These are phyloP conservation scores for Stramenopiles sp. DNA, from an alignment of 352 stramenopile genomes.

Conservation along the genomic window DNA sequence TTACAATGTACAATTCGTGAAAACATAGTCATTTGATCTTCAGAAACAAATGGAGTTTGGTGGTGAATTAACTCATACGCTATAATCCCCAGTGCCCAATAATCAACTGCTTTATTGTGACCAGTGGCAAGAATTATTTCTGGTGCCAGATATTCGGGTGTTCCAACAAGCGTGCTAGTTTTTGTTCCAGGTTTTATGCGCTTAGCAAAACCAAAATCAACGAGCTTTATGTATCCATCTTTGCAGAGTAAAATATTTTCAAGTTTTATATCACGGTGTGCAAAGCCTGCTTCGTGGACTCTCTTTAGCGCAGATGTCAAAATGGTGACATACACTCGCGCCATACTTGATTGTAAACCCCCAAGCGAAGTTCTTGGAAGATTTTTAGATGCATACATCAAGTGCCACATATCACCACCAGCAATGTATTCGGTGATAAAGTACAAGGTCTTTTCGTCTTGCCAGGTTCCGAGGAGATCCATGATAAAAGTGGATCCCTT, in stretches of 20 bases:
- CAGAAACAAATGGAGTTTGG: not conserved
- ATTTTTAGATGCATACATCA: no score
- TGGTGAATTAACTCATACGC: conserved; percentile 2
- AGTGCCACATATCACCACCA: not conserved
- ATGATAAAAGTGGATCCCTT: no score
- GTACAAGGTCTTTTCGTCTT: conserved; percentile 2
- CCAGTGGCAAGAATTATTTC: not conserved
- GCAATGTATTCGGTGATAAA: not conserved
- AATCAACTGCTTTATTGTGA: conserved; percentile 6
- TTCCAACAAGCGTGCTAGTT: conserved; percentile 1
- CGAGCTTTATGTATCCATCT: not conserved
- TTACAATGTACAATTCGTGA: no score
- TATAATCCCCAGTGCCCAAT: conserved; percentile 3
- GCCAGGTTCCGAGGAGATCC: not conserved
- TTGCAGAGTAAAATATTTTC: conserved; percentile 5
- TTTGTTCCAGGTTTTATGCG: not conserved
- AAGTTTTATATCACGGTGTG: conserved; percentile 1
- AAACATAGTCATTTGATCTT: conserved; percentile 1
- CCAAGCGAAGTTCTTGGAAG: conserved; percentile 3
- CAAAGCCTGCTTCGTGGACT: not conserved
- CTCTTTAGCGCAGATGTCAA: conserved; percentile 1
- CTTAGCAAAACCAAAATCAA: not conserved
- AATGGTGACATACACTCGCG: not conserved
- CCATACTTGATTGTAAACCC: not conserved
- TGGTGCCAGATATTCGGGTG: conserved; percentile 1